A percentile compares a stretch with the other conserved stretches of the same genome.
These are phyloP conservation scores for Phoenix roebelenii DNA, from an alignment of 176 grass and related monocot species.

Conservation along the genomic window DNA sequence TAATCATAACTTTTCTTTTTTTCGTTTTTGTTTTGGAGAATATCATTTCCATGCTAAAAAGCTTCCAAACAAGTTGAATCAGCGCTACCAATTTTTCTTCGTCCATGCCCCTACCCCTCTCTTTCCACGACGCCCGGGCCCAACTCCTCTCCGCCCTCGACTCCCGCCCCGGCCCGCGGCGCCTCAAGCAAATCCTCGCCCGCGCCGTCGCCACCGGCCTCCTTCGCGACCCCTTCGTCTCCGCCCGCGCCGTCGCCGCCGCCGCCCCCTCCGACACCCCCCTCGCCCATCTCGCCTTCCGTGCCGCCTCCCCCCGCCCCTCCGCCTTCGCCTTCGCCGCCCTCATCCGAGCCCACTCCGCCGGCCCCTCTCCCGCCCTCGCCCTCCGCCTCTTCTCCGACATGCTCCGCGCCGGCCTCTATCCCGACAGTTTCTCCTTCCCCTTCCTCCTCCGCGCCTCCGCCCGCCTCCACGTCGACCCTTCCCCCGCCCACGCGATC, in stretches of 20 bases:
- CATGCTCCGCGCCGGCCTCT: conserved; percentile 16
- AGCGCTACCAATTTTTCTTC: too few species aligned
- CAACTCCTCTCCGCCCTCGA: conserved; percentile 2
- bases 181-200: conserved; percentile 9
- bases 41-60: too few species aligned
- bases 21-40: too few species aligned
- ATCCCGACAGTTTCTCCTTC: conserved; percentile 28
- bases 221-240: conserved; percentile 11
- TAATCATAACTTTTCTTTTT: too few species aligned
- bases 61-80: too few species aligned
- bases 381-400: conserved; percentile 4
- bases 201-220: conserved; percentile 17
- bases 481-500: conserved; percentile 1
- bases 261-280: not conserved
- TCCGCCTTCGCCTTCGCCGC: conserved; percentile 13
- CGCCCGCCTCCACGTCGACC: not conserved
- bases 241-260: conserved; percentile 8
- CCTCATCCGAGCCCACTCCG: conserved; percentile 9
- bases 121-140: not conserved
- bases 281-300: conserved; percentile 15
- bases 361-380: not conserved
- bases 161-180: not conserved
- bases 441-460: conserved; percentile 6
- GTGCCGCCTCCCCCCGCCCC: conserved; percentile 3
- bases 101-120: not conserved